These are phyloP conservation scores for Luffa aegyptiaca DNA, from an alignment of 306 rosid genomes.

Conservation along the genomic window DNA sequence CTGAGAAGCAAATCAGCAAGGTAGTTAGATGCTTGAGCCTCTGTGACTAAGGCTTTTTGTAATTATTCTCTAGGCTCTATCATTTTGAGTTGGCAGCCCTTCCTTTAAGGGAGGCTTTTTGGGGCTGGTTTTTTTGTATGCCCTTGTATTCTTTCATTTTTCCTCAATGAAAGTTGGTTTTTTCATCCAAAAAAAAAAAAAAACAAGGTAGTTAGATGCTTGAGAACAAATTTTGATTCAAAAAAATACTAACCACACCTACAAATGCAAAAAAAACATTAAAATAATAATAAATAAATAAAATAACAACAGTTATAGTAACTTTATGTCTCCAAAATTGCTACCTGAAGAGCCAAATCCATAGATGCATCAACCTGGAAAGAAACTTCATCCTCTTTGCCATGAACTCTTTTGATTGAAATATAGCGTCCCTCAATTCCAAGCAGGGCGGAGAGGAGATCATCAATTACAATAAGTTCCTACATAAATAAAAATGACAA, in stretches of 20 bases:
- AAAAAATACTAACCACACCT: neutral
- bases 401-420: slow-evolving; percentile 51
- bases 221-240: neutral
- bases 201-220: neutral
- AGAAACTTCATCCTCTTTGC: slow-evolving; percentile 42
- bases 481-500: slow-evolving; percentile 20
- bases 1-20: neutral
- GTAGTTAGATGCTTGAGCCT: neutral
- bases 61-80: no score
- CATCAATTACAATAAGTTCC: slow-evolving; percentile 96
- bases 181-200: no score
- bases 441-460: slow-evolving; percentile 74
- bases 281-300: neutral
- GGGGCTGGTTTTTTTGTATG: no score
- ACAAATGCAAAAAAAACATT: neutral
- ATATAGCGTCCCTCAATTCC: slow-evolving; percentile 85
- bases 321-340: slow-evolving; percentile 4
- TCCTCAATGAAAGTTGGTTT: no score
- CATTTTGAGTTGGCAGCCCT: no score
- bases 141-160: no score
- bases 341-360: slow-evolving; percentile 97
- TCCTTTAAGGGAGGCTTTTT: no score
- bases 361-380: slow-evolving; percentile 74
- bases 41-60: no score
- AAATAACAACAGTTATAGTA: neutral